Evolutionary conservation across 2,329 filamentous ascomycete species (phyloP).

Genomic region (Scytalidium lignicola): DNA sequence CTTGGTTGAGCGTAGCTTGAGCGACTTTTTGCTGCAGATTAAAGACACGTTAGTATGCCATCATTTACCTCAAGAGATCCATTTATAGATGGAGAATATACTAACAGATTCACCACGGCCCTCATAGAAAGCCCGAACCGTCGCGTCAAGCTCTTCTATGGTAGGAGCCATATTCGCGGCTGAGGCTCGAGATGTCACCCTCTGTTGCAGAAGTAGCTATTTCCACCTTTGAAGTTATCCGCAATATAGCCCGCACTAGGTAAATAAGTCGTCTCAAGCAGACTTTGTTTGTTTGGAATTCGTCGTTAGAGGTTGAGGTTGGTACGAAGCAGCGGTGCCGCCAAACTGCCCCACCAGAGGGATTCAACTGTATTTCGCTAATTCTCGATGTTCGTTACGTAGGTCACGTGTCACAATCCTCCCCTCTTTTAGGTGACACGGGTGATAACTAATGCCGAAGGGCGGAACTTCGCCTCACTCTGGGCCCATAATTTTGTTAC

Average conservation of each 20-base stretch:
- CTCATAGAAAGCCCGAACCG: conserved; percentile 96
- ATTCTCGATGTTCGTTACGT: neutral
- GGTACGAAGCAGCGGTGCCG: neutral
- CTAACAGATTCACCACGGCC: conserved; percentile 87
- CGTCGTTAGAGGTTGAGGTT: conserved; percentile 13
- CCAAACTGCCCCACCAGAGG: neutral
- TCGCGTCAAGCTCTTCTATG: conserved; percentile 93
- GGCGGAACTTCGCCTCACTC: no score
- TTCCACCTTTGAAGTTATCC: conserved; percentile 9
- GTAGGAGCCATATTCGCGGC: conserved; percentile 57
- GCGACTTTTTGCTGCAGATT: conserved; percentile 86
- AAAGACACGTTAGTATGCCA: conserved; percentile 33
- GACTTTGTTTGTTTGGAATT: conserved; percentile 12
- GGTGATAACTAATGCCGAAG: neutral
- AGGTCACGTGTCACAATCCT: neutral
- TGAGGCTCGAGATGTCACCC: conserved; percentile 16
- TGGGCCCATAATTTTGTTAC: no score
- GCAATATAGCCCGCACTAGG: conserved; percentile 22
- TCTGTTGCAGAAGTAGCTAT: conserved; percentile 19
- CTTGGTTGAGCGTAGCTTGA: conserved; percentile 88
- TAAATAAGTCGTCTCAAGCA: conserved; percentile 9
- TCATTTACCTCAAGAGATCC: conserved; percentile 5
- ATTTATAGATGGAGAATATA: conserved; percentile 16
- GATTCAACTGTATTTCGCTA: neutral
- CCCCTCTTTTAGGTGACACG: neutral